phyloP scores from a whole-genome alignment of 1,139 yeast species.

The Blastobotrys proliferans region DNA sequence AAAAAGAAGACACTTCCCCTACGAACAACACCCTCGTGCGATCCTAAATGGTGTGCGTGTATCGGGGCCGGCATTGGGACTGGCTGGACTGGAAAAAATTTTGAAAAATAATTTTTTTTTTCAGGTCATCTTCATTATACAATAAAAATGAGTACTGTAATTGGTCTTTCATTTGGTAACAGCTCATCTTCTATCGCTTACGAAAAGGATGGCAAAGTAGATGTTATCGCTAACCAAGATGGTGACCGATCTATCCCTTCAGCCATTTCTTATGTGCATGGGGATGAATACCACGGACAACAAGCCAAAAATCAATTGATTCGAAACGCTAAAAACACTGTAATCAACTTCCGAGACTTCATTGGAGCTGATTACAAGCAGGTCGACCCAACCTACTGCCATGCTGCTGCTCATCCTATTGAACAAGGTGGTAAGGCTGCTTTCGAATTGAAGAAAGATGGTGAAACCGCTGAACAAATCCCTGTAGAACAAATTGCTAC shows the following conservation, averaged over 20 bases:
- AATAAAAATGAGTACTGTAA: slow-evolving; percentile 46
- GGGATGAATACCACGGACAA: slow-evolving; percentile 95
- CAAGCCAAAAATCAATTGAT: slow-evolving; percentile 91
- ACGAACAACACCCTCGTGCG: neutral
- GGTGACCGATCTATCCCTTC: slow-evolving; percentile 98
- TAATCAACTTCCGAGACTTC: slow-evolving; percentile 89
- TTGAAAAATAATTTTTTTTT: slow-evolving; percentile 6
- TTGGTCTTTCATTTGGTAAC: slow-evolving; percentile 97
- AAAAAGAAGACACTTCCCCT: no score
- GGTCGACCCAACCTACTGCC: slow-evolving; percentile 59
- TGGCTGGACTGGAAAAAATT: no score
- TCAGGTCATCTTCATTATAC: neutral
- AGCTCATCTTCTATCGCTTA: slow-evolving; percentile 93
- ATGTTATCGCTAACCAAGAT: slow-evolving; percentile 97
- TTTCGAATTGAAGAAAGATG: slow-evolving; percentile 48
- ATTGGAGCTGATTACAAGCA: slow-evolving; percentile 71
- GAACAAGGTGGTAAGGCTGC: slow-evolving; percentile 68
- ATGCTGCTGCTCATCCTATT: slow-evolving; percentile 69
- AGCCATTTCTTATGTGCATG: slow-evolving; percentile 84
- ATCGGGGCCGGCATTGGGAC: no score
- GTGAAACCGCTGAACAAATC: slow-evolving; percentile 45
- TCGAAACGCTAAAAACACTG: slow-evolving; percentile 84
- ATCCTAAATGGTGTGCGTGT: no score
- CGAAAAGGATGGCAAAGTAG: slow-evolving; percentile 89
- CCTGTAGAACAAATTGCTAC: slow-evolving; percentile 73